Evolutionary conservation across 106 monocot species (phyloP).

Genomic region (Platanthera guangdongensis): DNA sequence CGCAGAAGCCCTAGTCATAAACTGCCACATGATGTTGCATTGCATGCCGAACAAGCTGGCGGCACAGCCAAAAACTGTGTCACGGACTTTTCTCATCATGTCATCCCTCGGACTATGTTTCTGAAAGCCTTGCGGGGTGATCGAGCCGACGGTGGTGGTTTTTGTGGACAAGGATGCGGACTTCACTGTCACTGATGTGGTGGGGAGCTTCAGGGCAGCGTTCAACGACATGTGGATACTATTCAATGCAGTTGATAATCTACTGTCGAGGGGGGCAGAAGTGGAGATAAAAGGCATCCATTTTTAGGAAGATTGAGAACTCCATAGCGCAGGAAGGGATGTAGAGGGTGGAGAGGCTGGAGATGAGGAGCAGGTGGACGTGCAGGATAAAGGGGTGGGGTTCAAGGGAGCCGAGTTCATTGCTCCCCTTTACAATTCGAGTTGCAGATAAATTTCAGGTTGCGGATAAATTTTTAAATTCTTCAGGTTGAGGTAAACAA

Average conservation of each 20-base stretch:
- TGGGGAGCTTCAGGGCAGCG: slow-evolving; percentile 53
- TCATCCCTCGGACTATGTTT: slow-evolving; percentile 45
- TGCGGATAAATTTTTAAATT: no score
- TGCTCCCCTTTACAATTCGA: no score
- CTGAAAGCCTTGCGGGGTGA: slow-evolving; percentile 46
- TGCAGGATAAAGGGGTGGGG: slow-evolving; percentile 64
- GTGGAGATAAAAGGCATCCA: slow-evolving; percentile 68
- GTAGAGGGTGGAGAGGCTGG: slow-evolving; percentile 76
- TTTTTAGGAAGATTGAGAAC: slow-evolving; percentile 86
- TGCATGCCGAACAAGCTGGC: slow-evolving; percentile 55
- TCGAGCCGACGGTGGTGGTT: slow-evolving; percentile 52
- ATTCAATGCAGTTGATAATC: slow-evolving; percentile 73
- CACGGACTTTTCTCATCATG: background rate
- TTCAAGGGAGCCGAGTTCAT: slow-evolving; percentile 46
- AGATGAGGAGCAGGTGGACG: slow-evolving; percentile 61
- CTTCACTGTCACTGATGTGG: slow-evolving; percentile 49
- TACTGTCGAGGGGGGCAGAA: slow-evolving; percentile 53
- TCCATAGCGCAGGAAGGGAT: slow-evolving; percentile 68
- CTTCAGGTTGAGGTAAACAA: no score
- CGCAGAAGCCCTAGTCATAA: slow-evolving; percentile 66
- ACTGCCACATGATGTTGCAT: slow-evolving; percentile 88
- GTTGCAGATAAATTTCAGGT: no score
- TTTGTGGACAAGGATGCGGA: slow-evolving; percentile 85
- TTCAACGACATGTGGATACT: slow-evolving; percentile 96
- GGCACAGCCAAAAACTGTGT: background rate